A percentile compares a stretch with the other conserved stretches of the same genome.
Conservation (phyloP, 768 basidiomycete genomes). For the Podaxis sp. region DNA sequence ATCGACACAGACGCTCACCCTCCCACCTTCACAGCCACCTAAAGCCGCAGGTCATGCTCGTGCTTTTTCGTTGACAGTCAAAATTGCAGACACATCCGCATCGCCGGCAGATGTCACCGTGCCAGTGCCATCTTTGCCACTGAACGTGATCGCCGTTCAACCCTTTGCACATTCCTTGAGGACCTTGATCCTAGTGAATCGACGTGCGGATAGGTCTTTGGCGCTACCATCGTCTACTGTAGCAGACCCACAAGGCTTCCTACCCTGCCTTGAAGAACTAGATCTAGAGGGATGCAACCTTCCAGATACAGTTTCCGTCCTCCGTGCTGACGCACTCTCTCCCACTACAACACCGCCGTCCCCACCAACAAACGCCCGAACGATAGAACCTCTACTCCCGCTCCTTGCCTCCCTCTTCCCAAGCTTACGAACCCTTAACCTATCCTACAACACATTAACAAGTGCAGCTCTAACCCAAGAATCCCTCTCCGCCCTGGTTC, state of each 20-base stretch:
- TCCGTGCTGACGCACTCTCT: constrained; percentile 30
- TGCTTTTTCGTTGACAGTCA: constrained; percentile 55
- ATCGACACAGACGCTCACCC: constrained; percentile 55
- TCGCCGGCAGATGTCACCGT: constrained; percentile 45
- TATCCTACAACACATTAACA: constrained; percentile 74
- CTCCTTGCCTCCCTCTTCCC: constrained; percentile 71
- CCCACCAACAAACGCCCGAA: constrained; percentile 32
- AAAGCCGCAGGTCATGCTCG: constrained; percentile 53
- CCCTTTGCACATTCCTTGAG: constrained; percentile 60
- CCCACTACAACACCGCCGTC: constrained; percentile 30
- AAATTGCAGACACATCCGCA: constrained; percentile 25
- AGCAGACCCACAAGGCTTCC: constrained; percentile 35
- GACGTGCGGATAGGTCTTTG: constrained; percentile 68
- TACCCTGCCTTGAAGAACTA: constrained; percentile 75
- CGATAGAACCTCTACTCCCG: constrained; percentile 55
- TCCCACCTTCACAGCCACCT: constrained; percentile 61
- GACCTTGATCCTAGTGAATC: constrained; percentile 58
- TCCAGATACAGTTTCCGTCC: constrained; percentile 54
- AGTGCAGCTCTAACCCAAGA: constrained; percentile 49
- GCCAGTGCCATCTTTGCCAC: constrained; percentile 67
- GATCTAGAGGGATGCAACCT: constrained; percentile 73
- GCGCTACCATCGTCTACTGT: constrained; percentile 42
- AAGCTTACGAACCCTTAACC: constrained; percentile 61
- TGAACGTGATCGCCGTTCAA: constrained; percentile 59
- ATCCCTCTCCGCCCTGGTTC: constrained; percentile 48